Base-by-base conservation (phyloP, 176 grass and related monocot species). In the Poa pratensis region DNA sequence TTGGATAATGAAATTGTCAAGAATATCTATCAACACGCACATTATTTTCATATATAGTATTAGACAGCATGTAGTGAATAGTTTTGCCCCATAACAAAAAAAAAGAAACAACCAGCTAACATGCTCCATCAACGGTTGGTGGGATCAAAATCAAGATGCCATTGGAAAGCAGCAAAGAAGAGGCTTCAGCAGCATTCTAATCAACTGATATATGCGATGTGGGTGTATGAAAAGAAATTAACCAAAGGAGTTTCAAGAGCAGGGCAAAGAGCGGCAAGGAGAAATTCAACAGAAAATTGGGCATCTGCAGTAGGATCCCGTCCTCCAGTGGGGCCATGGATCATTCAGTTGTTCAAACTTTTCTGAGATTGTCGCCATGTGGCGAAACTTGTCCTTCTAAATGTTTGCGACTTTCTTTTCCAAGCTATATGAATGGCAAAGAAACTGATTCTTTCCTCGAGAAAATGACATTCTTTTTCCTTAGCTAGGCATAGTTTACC, bases 401-500 rank as follows among this genome's bases (percentile, higher is more conserved):
- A 53, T 53, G 16, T 53, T 75, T 75, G 46, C 18, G 26, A 34
- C 73, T 32, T 75, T 75, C 22, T 75, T 68, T 32, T 75, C 73
- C 73, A 75, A 53, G 23, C 43, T 73, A 73, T 27, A 74, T 74
- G 71, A 74, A 74, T 49, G 13, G 15, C 23, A 74, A 6, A 27
- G 23, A 23, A 73, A 22, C n/a, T 73, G 22, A 48, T 27, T 27
- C 6, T 49, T 49, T 73, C 22, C 43, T 73, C 3, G 26, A 26
- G 22, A 27, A 73, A 49, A 81, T 37, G 9, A 53, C 3, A 52
- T 73, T 75, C 17, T 49, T 73, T 54, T 14, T 77, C 43, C 55
- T 78, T 78, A 42, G 50, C n/a, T 79, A 35, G 49, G 78, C 12
- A 14, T 62, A 70, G 26, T 39, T 67, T 90, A 95, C 96, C 91